Base-by-base conservation (phyloP, 2,329 filamentous ascomycete genomes). In the Botrytis squamosa region DNA sequence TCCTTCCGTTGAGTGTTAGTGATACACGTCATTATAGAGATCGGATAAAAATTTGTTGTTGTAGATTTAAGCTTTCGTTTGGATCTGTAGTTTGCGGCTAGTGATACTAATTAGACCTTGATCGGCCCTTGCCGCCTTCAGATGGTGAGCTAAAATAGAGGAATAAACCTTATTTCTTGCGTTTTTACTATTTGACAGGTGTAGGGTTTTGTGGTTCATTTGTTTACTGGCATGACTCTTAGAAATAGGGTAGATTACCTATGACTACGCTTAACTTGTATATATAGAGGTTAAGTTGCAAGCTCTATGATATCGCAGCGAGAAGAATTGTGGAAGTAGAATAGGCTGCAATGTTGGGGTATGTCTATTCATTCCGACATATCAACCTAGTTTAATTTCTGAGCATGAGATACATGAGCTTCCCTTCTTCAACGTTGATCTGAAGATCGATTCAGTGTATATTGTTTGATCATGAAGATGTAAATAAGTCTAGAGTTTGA, bases 1-100 rank as follows among this genome's bases (percentile, higher is more conserved):
- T 52, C 2, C 4, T 16, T n/a, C 8, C 12, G 0, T n/a, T 10
- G 7, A 42, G 7, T n/a, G 20, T 42, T 3, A 10, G 6, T 42
- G 25, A 25, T 20, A 29, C 36, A 42, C 14, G 7, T 64, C 6
- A 8, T 12, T 22, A n/a, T 1, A 44, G 18, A 3, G 9, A 33
- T n/a, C 22, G 29, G 49, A 55, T 16, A 55, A n/a, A 55, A 4
- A 40, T 57, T 14, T 40, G 5, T 40, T 40, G 65, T 22, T 29
- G 16, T 68, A 25, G 6, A 36, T 42, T 57, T 68, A 68, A 40
- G 65, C 46, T 68, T 68, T 33, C 49, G 36, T 3, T 33, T 40
- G 9, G 14, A 55, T 33, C 9, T 10, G 5, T 1, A 55, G n/a
- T 22, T 22, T 25, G 36, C 8, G 36, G 9, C 25, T 55, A 29